These are phyloP conservation scores for Gyrodon lividus DNA, from an alignment of 768 basidiomycete species.

Conservation along the genomic window DNA sequence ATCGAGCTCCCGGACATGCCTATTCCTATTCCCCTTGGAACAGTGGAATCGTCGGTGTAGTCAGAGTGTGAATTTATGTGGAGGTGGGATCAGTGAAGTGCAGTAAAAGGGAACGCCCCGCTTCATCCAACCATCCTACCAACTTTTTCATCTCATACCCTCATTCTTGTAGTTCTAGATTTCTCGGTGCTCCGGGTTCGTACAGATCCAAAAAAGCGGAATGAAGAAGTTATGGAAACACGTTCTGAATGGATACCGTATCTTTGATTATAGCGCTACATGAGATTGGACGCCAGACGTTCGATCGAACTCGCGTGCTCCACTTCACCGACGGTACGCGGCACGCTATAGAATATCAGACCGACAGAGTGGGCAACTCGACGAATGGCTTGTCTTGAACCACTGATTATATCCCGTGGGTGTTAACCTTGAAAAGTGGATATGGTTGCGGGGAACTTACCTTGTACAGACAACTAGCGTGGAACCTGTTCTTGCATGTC, in stretches of 20 bases:
- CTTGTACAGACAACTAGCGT: constrained; percentile 89
- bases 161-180: too few species aligned
- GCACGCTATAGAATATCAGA: constrained; percentile 67
- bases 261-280: neutral
- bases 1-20: constrained; percentile 1
- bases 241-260: neutral
- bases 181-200: too few species aligned
- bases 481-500: constrained; percentile 94
- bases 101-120: too few species aligned
- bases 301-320: neutral
- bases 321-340: neutral
- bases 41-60: too few species aligned
- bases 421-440: neutral
- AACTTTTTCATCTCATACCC: too few species aligned
- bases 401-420: constrained; percentile 51
- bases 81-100: too few species aligned
- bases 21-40: too few species aligned
- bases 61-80: too few species aligned
- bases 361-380: constrained; percentile 88
- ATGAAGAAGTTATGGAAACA: neutral
- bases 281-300: neutral
- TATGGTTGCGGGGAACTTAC: constrained; percentile 34
- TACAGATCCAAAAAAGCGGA: neutral
- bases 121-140: too few species aligned
- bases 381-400: constrained; percentile 88